Conservation (phyloP, 2,329 filamentous ascomycete species). For the Dothideomycetes sp. region DNA sequence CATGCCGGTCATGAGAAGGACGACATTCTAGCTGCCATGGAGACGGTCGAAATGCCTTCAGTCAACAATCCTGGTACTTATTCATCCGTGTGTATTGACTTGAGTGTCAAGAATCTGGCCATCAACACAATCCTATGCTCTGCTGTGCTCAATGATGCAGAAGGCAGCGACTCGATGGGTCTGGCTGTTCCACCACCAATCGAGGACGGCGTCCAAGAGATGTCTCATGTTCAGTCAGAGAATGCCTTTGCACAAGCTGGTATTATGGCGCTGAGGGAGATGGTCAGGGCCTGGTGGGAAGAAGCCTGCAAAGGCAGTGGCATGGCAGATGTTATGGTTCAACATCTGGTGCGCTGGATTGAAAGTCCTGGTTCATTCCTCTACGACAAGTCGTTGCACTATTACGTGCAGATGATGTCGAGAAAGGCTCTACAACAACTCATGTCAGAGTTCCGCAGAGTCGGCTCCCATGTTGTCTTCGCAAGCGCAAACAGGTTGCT, state of each 20-base stretch:
- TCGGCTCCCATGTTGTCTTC: conserved; percentile 93
- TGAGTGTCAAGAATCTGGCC: conserved; percentile 85
- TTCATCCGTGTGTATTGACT: conserved; percentile 89
- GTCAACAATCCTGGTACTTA: conserved; percentile 92
- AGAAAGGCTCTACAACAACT: conserved; percentile 94
- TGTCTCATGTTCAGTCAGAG: conserved; percentile 56
- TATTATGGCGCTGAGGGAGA: conserved; percentile 83
- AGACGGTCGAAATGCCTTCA: conserved; percentile 82
- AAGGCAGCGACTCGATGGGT: conserved; percentile 77
- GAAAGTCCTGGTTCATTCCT: conserved; percentile 88
- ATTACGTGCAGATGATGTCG: conserved; percentile 98
- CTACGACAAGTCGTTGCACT: conserved; percentile 87
- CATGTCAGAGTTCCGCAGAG: conserved; percentile 90
- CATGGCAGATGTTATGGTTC: conserved; percentile 97
- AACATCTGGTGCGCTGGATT: conserved; percentile 95
- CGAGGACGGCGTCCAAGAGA: conserved; percentile 52
- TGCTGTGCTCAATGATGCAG: conserved; percentile 90
- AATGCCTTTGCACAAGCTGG: conserved; percentile 89
- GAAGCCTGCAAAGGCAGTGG: conserved; percentile 64
- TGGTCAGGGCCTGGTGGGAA: conserved; percentile 98
- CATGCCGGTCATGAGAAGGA: conserved; percentile 95
- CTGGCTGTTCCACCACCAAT: conserved; percentile 66
- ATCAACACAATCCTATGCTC: conserved; percentile 98
- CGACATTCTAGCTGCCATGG: conserved; percentile 71
- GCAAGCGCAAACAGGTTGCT: conserved; percentile 82